Base-by-base conservation (phyloP, 139 green algal genomes). In the Volvox africanus region DNA sequence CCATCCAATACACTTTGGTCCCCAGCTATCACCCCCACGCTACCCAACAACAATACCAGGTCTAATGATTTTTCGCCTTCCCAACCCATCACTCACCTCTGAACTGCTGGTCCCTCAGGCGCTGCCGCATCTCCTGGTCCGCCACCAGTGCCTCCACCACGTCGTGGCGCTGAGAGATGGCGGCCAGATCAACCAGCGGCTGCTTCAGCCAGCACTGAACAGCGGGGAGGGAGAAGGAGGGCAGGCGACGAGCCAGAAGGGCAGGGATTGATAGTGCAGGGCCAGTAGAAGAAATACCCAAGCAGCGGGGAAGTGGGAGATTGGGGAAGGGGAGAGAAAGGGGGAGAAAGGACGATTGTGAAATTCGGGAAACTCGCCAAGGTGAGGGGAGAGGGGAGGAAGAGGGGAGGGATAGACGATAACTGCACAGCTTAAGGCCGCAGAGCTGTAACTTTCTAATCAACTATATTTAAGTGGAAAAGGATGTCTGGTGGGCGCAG, bases 191-290 rank as follows among this genome's bases (percentile, higher is more conserved):
- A 22, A 97, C 89, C 73, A 99, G 95, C 2, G 98, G 98, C 92
- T 98, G 97, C 94, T 99, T 99, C 35, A 99, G 91, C 98, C 98
- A 99, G n/a, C 92, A 86, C 92, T 98, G 96, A 3, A 81, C 18
- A 14, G 61, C 0, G 32, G 71, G 44, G 32, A 55, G 65, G 65
- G 65, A 28, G 65, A 16, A 16, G 24, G 11, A 28, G 65, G 21
- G 65, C 9, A 28, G 65, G 21, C 9, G 65, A 30, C 18, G 21
- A 11, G 26, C 13, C 9, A 50, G 35, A 50, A 26, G 55, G 26
- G 71, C 2, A 35, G 26, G 26, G 28, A 35, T 2, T 1, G 26
- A 3, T 14, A 35, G 26, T 1, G 71, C 9, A 36, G 26, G 28
- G 28, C 17, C 5, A 20, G 26, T 1, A 3, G 71, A 36, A n/a